Percentiles rank a stretch among this genome's conserved stretches.
These are phyloP conservation scores for Hirschioporus abietinus DNA, from an alignment of 768 basidiomycete genomes.

Conservation along the genomic window DNA sequence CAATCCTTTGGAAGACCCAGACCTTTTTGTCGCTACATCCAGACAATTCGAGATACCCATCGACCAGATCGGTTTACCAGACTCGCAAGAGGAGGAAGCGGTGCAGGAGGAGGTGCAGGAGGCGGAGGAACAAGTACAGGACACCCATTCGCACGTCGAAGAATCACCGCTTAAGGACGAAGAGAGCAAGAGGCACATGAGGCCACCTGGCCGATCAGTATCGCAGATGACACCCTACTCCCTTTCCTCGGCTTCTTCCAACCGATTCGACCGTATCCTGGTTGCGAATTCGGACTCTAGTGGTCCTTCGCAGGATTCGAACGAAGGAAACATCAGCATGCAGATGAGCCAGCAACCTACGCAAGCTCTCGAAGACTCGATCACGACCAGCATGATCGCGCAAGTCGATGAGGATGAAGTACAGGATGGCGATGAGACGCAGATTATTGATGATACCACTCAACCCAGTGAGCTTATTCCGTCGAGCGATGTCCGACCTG, in stretches of 20 bases:
- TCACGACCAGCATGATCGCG: background rate
- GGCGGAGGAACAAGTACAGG: slow-evolving; percentile 11
- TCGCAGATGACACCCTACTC: slow-evolving; percentile 10
- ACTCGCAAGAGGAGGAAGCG: slow-evolving; percentile 21
- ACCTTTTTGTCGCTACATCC: slow-evolving; percentile 38
- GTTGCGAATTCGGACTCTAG: background rate
- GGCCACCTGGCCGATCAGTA: slow-evolving; percentile 7
- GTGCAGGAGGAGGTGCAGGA: slow-evolving; percentile 6
- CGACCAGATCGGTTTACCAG: slow-evolving; percentile 42
- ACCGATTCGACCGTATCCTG: background rate
- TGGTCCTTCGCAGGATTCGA: background rate
- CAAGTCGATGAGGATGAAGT: background rate
- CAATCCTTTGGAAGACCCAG: slow-evolving; percentile 38
- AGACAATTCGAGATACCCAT: slow-evolving; percentile 55
- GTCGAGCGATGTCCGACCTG: background rate
- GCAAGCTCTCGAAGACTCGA: background rate
- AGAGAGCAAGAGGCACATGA: slow-evolving; percentile 11
- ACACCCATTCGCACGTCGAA: slow-evolving; percentile 18
- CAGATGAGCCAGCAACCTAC: slow-evolving; percentile 2
- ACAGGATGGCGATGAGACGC: background rate
- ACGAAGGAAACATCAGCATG: background rate
- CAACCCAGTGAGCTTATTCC: background rate
- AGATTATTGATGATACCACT: background rate
- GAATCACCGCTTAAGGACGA: slow-evolving; percentile 19
- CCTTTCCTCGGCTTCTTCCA: slow-evolving; percentile 21